These are phyloP conservation scores for Aspergillus sp. DNA, from an alignment of 2,329 filamentous ascomycete genomes.

Conservation along the genomic window DNA sequence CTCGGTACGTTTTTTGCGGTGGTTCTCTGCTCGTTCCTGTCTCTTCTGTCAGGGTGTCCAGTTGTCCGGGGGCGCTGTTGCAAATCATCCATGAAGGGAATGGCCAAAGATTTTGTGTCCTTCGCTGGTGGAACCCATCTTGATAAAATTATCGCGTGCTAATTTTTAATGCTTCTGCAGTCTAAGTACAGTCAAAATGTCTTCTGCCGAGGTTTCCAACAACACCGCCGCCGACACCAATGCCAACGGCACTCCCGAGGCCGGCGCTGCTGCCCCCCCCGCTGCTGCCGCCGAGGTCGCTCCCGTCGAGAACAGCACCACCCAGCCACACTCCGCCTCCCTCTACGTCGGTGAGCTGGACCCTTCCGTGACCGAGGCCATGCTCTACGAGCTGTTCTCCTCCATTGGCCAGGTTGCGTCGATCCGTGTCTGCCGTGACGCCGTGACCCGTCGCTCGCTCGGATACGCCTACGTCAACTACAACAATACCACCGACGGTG, in stretches of 20 bases:
- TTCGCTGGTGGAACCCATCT: neutral
- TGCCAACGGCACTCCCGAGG: constrained; percentile 53
- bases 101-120: neutral
- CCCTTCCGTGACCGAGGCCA: constrained; percentile 94
- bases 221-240: constrained; percentile 53
- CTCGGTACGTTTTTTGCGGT: neutral
- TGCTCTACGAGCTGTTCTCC: constrained; percentile 99
- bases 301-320: constrained; percentile 31
- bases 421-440: constrained; percentile 98
- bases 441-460: constrained; percentile 94
- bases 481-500: constrained; percentile 91
- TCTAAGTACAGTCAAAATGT: constrained; percentile 45
- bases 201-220: constrained; percentile 68
- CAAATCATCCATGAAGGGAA: too few species aligned
- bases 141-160: neutral
- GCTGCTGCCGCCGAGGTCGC: constrained; percentile 51
- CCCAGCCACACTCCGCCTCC: constrained; percentile 88
- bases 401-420: constrained; percentile 98
- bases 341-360: constrained; percentile 99
- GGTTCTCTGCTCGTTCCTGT: too few species aligned
- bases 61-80: too few species aligned
- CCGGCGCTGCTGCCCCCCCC: constrained; percentile 40
- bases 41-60: too few species aligned
- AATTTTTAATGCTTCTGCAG: neutral
- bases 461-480: constrained; percentile 99